Evolutionary conservation across 2,329 filamentous ascomycete genomes (phyloP).

Genomic region (Tolypocladium nubicola): DNA sequence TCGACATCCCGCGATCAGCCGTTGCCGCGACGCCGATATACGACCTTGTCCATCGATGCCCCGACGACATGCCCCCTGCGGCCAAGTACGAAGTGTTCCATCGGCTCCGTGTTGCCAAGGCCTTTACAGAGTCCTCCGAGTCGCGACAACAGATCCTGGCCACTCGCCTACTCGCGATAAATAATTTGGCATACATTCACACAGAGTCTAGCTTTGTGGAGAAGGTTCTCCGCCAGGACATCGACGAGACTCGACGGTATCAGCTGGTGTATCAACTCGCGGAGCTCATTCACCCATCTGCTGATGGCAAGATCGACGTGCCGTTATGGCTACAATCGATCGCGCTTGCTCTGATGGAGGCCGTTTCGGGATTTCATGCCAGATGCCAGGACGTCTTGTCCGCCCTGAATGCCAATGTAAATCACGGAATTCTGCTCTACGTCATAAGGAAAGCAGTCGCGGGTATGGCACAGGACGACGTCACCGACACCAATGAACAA

Average conservation of each 20-base stretch:
- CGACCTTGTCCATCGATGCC: slow-evolving; percentile 43
- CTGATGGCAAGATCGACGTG: slow-evolving; percentile 55
- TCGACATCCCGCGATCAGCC: slow-evolving; percentile 53
- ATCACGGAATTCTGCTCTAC: slow-evolving; percentile 90
- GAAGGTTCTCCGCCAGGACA: slow-evolving; percentile 77
- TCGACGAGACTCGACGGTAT: slow-evolving; percentile 77
- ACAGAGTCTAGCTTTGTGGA: slow-evolving; percentile 74
- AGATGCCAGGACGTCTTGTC: slow-evolving; percentile 76
- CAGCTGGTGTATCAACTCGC: slow-evolving; percentile 89
- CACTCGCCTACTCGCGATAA: slow-evolving; percentile 74
- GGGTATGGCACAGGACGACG: slow-evolving; percentile 55
- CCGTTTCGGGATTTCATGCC: slow-evolving; percentile 67
- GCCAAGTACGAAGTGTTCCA: slow-evolving; percentile 78
- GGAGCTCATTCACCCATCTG: slow-evolving; percentile 78
- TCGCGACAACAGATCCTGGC: slow-evolving; percentile 67
- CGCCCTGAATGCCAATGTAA: slow-evolving; percentile 90
- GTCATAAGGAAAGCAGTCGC: slow-evolving; percentile 83
- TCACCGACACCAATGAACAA: slow-evolving; percentile 44
- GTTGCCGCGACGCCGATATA: slow-evolving; percentile 43
- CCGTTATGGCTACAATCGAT: slow-evolving; percentile 73
- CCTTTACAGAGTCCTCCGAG: slow-evolving; percentile 54
- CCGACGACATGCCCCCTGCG: slow-evolving; percentile 58
- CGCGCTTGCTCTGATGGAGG: slow-evolving; percentile 71
- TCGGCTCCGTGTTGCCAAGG: slow-evolving; percentile 73
- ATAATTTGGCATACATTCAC: slow-evolving; percentile 85